A percentile compares a stretch with the other conserved stretches of the same genome.
Conservation (phyloP, 805 yeast species). For the Scheffersomyces stipitis region DNA sequence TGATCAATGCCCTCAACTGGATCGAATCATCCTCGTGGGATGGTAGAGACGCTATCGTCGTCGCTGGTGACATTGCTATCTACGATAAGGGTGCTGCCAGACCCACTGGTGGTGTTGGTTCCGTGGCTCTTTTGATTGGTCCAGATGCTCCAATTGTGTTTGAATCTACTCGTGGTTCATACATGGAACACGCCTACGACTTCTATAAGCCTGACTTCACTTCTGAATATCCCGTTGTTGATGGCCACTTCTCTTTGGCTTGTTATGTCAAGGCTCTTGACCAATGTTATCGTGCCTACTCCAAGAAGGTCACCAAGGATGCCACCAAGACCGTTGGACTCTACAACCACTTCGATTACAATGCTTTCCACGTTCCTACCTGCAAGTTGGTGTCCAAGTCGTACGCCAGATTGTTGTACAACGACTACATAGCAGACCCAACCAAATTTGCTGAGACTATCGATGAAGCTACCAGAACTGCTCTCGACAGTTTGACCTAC, state of each 20-base stretch:
- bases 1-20: constrained; percentile 94
- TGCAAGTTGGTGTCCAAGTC: constrained; percentile 94
- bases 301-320: constrained; percentile 61
- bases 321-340: constrained; percentile 58
- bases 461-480: constrained; percentile 52
- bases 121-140: constrained; percentile 91
- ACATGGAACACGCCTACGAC: constrained; percentile 96
- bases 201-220: constrained; percentile 98
- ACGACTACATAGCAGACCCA: constrained; percentile 79
- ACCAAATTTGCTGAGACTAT: constrained; percentile 45
- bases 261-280: constrained; percentile 96
- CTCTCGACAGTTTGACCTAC: constrained; percentile 58
- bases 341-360: constrained; percentile 75
- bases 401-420: constrained; percentile 86
- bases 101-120: constrained; percentile 99
- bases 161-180: constrained; percentile 85
- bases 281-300: constrained; percentile 77
- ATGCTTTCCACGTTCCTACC: constrained; percentile 97
- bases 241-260: constrained; percentile 91
- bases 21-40: constrained; percentile 96
- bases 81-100: constrained; percentile 97
- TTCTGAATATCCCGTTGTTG: constrained; percentile 94
- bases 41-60: constrained; percentile 96
- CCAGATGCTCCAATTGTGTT: constrained; percentile 97
- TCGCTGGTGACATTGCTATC: constrained; percentile 96